Base-by-base conservation (phyloP, 768 basidiomycete genomes). In the Daedaleopsis sinensis region DNA sequence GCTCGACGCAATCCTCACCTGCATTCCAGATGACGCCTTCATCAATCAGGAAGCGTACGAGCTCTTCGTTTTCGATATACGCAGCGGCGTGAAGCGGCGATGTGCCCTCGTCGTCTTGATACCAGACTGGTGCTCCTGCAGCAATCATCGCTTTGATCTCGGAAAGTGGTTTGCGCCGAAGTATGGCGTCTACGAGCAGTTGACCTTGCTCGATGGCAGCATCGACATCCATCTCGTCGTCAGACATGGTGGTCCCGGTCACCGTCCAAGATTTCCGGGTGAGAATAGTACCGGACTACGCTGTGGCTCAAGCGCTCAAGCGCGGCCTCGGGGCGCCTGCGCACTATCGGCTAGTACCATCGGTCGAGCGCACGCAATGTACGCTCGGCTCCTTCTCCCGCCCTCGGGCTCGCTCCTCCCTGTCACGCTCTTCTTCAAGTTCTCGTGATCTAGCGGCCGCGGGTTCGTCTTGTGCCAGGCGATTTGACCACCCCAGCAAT, bases 11-110 rank as follows among this genome's bases (percentile, higher is more conserved):
- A 39, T 44, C 71, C 80, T 63, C 65, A 86, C 94, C 86, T 67
- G 91, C 82, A 73, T 96, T 97, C 97, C 97, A 99, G 0, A 94
- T 71, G 1, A 93, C 95, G 13, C 96, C 95, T 57, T 84, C 81
- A n/a, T 86, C 80, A 27, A 99, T 79, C 37, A 98, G 78, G 7
- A 82, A 70, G 55, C 82, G 81, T 12, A 90, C 80, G 16, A 96
- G 77, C n/a, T 80, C 78, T 2, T 80, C 70, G 65, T 90, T 84
- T 67, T 89, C 86, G 49, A 82, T 73, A 66, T 90, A 94, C 1
- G 87, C 90, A 13, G 93, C 96, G 16, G 93, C 94, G 70, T 98
- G 96, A 48, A 98, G 74, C 18, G 88, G 81, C 5, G 93, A 94
- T 64, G 87, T 88, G 0, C 94, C 95, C 9, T 79, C 79, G 51